Conservation (phyloP, 2,329 filamentous ascomycete species). For the Phialophora macrospora region DNA sequence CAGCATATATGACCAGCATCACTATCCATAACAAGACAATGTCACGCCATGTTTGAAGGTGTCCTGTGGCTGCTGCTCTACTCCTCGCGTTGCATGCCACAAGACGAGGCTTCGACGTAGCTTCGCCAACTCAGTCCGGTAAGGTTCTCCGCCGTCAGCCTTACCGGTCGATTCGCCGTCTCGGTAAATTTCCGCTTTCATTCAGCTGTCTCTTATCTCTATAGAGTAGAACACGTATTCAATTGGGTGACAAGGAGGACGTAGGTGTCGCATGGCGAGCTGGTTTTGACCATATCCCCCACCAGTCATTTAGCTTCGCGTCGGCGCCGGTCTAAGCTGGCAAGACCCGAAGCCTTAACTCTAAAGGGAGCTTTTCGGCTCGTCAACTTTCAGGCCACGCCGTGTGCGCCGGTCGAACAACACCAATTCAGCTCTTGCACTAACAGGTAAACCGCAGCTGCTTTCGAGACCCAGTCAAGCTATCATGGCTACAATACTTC, state of each 20-base stretch:
- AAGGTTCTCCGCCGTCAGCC: no score
- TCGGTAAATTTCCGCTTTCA: no score
- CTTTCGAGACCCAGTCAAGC: background rate
- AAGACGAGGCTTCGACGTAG: no score
- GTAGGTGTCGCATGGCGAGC: no score
- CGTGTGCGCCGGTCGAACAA: background rate
- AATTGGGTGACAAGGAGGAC: background rate
- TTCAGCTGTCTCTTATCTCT: background rate
- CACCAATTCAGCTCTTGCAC: background rate
- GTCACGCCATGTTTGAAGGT: no score
- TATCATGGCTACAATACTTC: slow-evolving; percentile 28
- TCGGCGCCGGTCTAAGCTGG: background rate
- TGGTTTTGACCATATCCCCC: background rate
- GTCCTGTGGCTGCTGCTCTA: no score
- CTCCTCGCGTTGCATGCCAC: no score
- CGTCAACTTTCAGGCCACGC: background rate
- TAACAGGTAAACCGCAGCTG: background rate
- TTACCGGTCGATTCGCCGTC: no score
- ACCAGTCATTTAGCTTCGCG: background rate
- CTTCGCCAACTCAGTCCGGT: no score
- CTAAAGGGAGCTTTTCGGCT: background rate
- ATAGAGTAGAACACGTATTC: background rate
- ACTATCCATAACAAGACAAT: no score
- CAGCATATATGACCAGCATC: no score
- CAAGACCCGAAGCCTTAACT: slow-evolving; percentile 1